Conservation (phyloP, 352 stramenopile genomes). For the Globisporangium iwayamae region DNA sequence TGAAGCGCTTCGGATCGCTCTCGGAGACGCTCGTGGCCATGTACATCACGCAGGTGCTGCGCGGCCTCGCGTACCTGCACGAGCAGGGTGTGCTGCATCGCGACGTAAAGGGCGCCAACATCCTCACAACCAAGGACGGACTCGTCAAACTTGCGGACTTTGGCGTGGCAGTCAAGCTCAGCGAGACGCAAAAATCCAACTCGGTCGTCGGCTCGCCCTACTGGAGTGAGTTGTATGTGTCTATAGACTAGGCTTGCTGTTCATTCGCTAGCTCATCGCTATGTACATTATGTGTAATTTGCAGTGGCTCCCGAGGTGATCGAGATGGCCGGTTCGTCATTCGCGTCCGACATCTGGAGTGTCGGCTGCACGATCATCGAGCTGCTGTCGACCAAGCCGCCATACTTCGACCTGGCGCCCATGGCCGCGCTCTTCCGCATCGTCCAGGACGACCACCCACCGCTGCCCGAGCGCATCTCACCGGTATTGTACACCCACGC, state of each 20-base stretch:
- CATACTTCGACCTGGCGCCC: constrained; percentile 91
- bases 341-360: constrained; percentile 93
- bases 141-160: constrained; percentile 93
- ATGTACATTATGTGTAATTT: neutral
- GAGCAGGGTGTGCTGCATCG: constrained; percentile 90
- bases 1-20: constrained; percentile 92
- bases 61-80: constrained; percentile 89
- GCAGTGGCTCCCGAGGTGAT: constrained; percentile 95
- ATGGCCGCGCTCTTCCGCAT: constrained; percentile 92
- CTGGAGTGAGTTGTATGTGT: constrained; percentile 75
- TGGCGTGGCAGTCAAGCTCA: constrained; percentile 89
- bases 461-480: constrained; percentile 86
- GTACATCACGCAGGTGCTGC: constrained; percentile 91
- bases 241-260: neutral
- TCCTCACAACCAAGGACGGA: constrained; percentile 90
- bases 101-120: constrained; percentile 93
- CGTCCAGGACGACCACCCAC: constrained; percentile 91
- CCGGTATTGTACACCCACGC: constrained; percentile 30
- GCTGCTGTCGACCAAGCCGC: constrained; percentile 90
- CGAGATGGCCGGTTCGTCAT: constrained; percentile 91
- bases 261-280: neutral
- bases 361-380: constrained; percentile 95
- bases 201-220: constrained; percentile 93
- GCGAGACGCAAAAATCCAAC: constrained; percentile 84
- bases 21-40: constrained; percentile 89